Evolutionary conservation across 2,329 filamentous ascomycete genomes (phyloP).

Genomic region (Talaromyces verruculosus): DNA sequence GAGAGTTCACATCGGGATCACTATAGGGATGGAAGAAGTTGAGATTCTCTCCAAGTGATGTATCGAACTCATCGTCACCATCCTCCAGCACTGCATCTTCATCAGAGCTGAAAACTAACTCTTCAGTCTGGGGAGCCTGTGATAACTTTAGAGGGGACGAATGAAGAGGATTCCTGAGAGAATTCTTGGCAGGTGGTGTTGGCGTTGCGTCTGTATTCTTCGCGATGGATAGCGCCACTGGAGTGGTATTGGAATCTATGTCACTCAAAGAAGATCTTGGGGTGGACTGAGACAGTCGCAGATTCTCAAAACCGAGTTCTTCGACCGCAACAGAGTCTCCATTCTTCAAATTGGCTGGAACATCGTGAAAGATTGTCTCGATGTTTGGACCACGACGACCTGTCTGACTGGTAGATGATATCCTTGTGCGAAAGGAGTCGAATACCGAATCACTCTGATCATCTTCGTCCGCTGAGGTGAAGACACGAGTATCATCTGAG

Average conservation of each 20-base stretch:
- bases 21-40: neutral
- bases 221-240: slow-evolving; percentile 11
- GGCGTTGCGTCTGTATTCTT: slow-evolving; percentile 19
- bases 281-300: slow-evolving; percentile 38
- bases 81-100: slow-evolving; percentile 5
- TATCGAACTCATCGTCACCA: slow-evolving; percentile 13
- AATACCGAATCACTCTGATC: slow-evolving; percentile 63
- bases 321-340: slow-evolving; percentile 48
- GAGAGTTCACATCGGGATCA: slow-evolving; percentile 26
- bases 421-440: slow-evolving; percentile 62
- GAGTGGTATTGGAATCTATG: slow-evolving; percentile 19
- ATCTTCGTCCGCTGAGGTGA: slow-evolving; percentile 60
- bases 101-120: neutral
- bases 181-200: slow-evolving; percentile 11
- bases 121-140: neutral
- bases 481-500: slow-evolving; percentile 60
- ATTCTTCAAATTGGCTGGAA: slow-evolving; percentile 38
- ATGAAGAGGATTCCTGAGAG: neutral
- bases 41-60: slow-evolving; percentile 8
- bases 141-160: slow-evolving; percentile 13
- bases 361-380: slow-evolving; percentile 64
- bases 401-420: slow-evolving; percentile 54
- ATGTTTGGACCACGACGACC: slow-evolving; percentile 58
- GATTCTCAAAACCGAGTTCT: slow-evolving; percentile 50
- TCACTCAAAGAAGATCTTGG: slow-evolving; percentile 29